Evolutionary conservation across 78 protist species (phyloP).

Genomic region (Monocercomonoides exilis): DNA sequence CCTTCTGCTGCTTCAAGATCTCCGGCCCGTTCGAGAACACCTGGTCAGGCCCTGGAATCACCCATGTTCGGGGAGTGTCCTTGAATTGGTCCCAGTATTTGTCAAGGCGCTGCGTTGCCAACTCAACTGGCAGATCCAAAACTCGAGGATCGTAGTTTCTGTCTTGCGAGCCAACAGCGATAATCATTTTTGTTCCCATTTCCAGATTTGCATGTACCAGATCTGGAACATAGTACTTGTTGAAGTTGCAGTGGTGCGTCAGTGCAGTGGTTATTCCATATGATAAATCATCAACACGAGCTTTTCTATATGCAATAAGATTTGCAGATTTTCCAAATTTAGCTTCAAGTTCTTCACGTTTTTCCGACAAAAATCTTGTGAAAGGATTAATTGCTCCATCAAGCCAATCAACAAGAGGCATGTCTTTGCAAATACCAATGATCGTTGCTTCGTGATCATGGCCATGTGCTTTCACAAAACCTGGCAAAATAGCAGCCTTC

Average conservation of each 20-base stretch:
- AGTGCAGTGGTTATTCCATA: slow-evolving; percentile 29
- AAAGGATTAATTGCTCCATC: slow-evolving; percentile 30
- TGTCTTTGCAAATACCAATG: slow-evolving; percentile 28
- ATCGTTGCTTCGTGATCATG: slow-evolving; percentile 36
- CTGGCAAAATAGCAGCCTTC: slow-evolving; percentile 19
- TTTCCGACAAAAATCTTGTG: slow-evolving; percentile 10
- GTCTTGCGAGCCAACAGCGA: slow-evolving; percentile 41
- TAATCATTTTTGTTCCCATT: slow-evolving; percentile 34
- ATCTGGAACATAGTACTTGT: slow-evolving; percentile 25
- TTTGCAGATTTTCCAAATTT: slow-evolving; percentile 23
- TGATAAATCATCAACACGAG: slow-evolving; percentile 27
- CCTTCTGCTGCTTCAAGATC: slow-evolving; percentile 17
- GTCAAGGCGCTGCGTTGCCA: background rate
- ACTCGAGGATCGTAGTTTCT: slow-evolving; percentile 25
- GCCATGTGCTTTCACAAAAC: slow-evolving; percentile 42
- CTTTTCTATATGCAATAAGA: slow-evolving; percentile 21
- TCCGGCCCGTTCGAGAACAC: slow-evolving; percentile 33
- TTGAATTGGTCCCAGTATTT: background rate
- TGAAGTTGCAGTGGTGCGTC: slow-evolving; percentile 34
- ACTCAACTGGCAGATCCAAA: slow-evolving; percentile 4
- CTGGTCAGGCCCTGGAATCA: slow-evolving; percentile 39
- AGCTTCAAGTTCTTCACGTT: slow-evolving; percentile 1
- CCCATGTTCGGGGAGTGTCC: background rate
- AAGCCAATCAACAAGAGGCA: slow-evolving; percentile 32
- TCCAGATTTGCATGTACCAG: slow-evolving; percentile 23